A percentile compares a stretch with the other conserved stretches of the same genome.
Evolutionary conservation across 2,329 filamentous ascomycete genomes (phyloP).

Genomic region (Cytospora piceicola): DNA sequence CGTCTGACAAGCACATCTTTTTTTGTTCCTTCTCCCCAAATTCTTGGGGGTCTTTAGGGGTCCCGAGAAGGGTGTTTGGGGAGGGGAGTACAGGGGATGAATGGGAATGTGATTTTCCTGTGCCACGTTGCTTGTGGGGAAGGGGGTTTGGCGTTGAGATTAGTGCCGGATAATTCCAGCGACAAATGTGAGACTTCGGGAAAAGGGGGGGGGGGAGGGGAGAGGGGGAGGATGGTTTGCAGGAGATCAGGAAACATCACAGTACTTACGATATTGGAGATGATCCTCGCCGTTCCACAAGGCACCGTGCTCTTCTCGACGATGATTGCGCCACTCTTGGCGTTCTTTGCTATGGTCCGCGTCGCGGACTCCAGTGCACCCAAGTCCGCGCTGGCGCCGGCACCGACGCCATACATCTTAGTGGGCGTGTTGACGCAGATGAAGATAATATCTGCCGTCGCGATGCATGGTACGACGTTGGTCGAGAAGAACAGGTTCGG

Average conservation of each 20-base stretch:
- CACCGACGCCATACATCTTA: conserved; percentile 59
- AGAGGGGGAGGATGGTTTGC: too few relatives aligned
- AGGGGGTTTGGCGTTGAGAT: conserved; percentile 8
- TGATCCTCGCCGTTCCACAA: conserved; percentile 60
- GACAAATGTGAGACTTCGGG: conserved; percentile 14
- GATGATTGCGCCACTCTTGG: conserved; percentile 58
- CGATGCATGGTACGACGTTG: conserved; percentile 53
- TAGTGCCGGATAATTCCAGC: conserved; percentile 5
- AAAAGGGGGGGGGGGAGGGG: too few relatives aligned
- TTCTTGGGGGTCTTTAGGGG: not conserved
- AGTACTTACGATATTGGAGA: conserved; percentile 55
- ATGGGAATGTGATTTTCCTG: not conserved
- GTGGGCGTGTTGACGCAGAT: conserved; percentile 69
- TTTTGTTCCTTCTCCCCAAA: too few relatives aligned
- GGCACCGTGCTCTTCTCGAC: conserved; percentile 70
- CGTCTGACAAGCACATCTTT: not conserved
- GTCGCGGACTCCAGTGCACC: conserved; percentile 59
- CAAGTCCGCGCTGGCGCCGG: conserved; percentile 61
- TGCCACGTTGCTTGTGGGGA: conserved; percentile 3
- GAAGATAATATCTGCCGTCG: conserved; percentile 61
- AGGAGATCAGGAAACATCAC: too few relatives aligned
- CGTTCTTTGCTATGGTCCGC: conserved; percentile 56
- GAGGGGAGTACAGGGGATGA: too few relatives aligned
- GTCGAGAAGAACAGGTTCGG: conserved; percentile 64
- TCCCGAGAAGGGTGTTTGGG: not conserved